Evolutionary conservation across 495 filamentous ascomycete species (phyloP).

Genomic region (Podospora pseudoanserina): DNA sequence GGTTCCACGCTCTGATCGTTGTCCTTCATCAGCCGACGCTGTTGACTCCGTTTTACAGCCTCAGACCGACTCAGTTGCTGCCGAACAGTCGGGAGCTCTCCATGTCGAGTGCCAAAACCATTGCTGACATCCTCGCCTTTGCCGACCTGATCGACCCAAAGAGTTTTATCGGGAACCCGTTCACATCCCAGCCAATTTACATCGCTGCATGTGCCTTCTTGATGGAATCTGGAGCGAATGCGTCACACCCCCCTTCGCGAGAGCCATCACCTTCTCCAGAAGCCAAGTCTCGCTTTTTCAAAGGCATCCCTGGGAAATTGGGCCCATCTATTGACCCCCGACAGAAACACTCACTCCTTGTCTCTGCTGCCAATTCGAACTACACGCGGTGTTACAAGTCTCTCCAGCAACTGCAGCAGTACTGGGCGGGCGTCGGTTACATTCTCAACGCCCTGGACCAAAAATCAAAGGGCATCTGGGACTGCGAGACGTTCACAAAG

Average conservation of each 20-base stretch:
- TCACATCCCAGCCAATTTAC: conserved; percentile 86
- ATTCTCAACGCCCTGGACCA: conserved; percentile 83
- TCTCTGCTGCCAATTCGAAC: conserved; percentile 70
- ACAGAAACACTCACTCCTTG: conserved; percentile 67
- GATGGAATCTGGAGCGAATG: conserved; percentile 67
- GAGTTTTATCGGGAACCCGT: conserved; percentile 79
- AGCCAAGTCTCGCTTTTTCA: conserved; percentile 19
- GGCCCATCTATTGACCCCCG: conserved; percentile 35
- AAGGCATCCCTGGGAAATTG: conserved; percentile 4
- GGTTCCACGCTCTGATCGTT: conserved; percentile 85
- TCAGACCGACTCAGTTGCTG: conserved; percentile 59
- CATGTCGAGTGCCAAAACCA: conserved; percentile 85
- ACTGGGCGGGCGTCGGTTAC: conserved; percentile 84
- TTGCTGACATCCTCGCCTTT: conserved; percentile 78
- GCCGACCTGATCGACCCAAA: conserved; percentile 74
- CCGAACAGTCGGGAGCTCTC: conserved; percentile 75
- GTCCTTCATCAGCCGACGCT: conserved; percentile 79
- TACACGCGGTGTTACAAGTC: conserved; percentile 81
- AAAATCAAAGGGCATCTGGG: conserved; percentile 77
- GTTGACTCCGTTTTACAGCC: conserved; percentile 68
- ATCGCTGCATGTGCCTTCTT: conserved; percentile 84
- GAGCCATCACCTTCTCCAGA: conserved; percentile 42
- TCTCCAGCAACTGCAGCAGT: conserved; percentile 66
- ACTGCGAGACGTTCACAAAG: conserved; percentile 71
- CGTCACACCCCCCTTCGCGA: conserved; percentile 54